Conservation (phyloP, 2,329 filamentous ascomycete species). For the Aspergillus arachidicola region DNA sequence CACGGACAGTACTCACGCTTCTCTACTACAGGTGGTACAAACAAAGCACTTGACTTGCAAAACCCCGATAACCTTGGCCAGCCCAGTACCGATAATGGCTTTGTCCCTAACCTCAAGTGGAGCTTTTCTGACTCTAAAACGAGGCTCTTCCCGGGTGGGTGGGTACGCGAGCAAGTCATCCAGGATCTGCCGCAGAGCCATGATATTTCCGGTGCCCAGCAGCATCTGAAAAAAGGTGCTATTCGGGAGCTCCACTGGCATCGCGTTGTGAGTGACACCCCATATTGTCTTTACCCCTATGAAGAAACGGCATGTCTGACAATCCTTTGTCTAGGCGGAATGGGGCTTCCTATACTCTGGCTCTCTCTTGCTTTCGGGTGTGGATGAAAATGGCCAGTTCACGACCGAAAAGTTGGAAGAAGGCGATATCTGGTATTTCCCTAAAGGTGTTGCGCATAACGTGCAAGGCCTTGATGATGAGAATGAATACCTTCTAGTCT, state of each 20-base stretch:
- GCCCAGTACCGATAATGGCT: conserved; percentile 64
- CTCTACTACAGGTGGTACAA: not conserved
- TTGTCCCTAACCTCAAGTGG: conserved; percentile 70
- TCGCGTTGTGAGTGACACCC: not conserved
- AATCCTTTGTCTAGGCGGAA: not conserved
- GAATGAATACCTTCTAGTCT: conserved; percentile 68
- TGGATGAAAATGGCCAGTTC: conserved; percentile 61
- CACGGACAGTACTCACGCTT: not conserved
- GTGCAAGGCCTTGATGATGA: conserved; percentile 64
- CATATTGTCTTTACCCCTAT: accelerated
- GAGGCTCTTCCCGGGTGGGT: conserved; percentile 63
- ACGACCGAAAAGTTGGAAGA: conserved; percentile 56
- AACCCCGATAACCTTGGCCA: conserved; percentile 62
- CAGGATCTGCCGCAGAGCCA: conserved; percentile 67
- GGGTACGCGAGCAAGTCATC: conserved; percentile 67
- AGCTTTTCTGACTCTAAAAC: conserved; percentile 70
- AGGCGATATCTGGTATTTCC: conserved; percentile 69
- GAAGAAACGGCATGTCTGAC: not conserved
- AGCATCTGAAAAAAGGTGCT: conserved; percentile 68
- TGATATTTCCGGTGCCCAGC: conserved; percentile 69
- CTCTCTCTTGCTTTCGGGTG: conserved; percentile 60
- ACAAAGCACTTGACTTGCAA: not conserved
- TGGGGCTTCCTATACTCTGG: conserved; percentile 45
- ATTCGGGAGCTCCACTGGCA: not conserved
- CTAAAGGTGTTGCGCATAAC: conserved; percentile 65